A percentile compares a stretch with the other conserved stretches of the same genome.
Evolutionary conservation across 1,284 basidiomycete species (phyloP).

Genomic region (Apiotrichum veenhuisii): DNA sequence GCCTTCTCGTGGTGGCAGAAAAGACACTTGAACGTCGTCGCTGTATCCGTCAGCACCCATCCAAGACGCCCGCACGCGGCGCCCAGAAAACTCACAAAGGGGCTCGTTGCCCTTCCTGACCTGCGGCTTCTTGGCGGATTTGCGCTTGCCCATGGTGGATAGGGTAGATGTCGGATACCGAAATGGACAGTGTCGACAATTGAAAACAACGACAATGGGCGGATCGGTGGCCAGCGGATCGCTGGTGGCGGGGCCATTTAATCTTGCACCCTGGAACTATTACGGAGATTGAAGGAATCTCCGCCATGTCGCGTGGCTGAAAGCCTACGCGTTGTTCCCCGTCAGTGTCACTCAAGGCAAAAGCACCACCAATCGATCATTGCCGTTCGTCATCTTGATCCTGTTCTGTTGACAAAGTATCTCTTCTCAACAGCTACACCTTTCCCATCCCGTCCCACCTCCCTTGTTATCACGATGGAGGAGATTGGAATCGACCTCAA

Average conservation of each 20-base stretch:
- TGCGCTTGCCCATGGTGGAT: conserved; percentile 46
- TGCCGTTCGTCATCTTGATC: neutral
- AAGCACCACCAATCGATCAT: too few species aligned
- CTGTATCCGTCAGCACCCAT: conserved; percentile 21
- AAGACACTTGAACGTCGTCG: conserved; percentile 48
- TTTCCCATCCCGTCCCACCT: conserved; percentile 5
- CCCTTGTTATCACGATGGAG: conserved; percentile 45
- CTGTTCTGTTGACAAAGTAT: neutral
- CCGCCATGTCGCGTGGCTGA: conserved; percentile 9
- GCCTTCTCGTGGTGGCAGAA: conserved; percentile 48
- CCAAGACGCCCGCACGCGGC: too few species aligned
- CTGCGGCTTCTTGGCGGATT: conserved; percentile 44
- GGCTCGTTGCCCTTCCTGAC: conserved; percentile 37
- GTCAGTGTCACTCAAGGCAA: too few species aligned
- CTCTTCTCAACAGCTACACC: neutral
- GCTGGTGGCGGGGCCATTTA: too few species aligned
- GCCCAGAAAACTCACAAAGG: conserved; percentile 24
- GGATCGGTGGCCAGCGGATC: too few species aligned
- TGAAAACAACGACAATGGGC: neutral
- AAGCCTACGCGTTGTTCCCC: conserved; percentile 20
- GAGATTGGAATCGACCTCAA: conserved; percentile 69
- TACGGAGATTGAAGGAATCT: conserved; percentile 24
- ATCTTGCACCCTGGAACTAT: neutral
- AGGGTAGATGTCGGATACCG: neutral
- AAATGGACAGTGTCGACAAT: neutral